phyloP scores from a whole-genome alignment of 495 filamentous ascomycete genomes.

The Physcia stellaris region DNA sequence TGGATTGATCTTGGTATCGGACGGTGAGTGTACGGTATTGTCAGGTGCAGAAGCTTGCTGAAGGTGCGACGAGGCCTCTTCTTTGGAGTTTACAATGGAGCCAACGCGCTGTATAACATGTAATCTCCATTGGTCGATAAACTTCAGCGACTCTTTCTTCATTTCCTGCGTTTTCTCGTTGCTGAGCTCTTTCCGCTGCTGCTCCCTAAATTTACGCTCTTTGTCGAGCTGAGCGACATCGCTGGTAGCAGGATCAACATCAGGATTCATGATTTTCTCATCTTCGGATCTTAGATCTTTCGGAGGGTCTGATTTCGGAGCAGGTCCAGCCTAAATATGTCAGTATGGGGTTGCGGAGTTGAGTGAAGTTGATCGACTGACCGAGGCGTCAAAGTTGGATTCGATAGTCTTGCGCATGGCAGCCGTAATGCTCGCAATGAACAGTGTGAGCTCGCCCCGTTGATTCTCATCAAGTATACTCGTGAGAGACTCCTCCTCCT shows the following conservation, averaged over 20 bases:
- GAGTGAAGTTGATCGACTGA: slow-evolving; percentile 1
- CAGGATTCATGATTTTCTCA: slow-evolving; percentile 13
- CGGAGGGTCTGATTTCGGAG: too few species aligned
- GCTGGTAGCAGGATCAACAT: slow-evolving; percentile 15
- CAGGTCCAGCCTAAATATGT: too few species aligned
- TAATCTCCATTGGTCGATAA: slow-evolving; percentile 54
- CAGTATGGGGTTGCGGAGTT: not conserved
- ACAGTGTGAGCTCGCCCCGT: slow-evolving; percentile 33
- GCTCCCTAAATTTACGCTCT: slow-evolving; percentile 16
- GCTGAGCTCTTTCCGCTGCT: slow-evolving; percentile 16
- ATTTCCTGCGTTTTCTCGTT: slow-evolving; percentile 19
- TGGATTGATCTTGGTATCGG: slow-evolving; percentile 5
- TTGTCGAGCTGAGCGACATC: slow-evolving; percentile 15
- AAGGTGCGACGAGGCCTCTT: slow-evolving; percentile 19
- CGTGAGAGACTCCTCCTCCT: slow-evolving; percentile 28
- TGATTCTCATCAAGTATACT: slow-evolving; percentile 36
- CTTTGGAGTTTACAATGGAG: slow-evolving; percentile 47
- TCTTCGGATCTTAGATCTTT: slow-evolving; percentile 10
- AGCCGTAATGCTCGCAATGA: slow-evolving; percentile 29
- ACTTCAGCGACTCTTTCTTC: slow-evolving; percentile 31
- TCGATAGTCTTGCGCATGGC: slow-evolving; percentile 31
- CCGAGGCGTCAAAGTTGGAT: slow-evolving; percentile 25
- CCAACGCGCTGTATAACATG: slow-evolving; percentile 47
- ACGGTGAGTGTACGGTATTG: not conserved
- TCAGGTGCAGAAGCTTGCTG: not conserved